phyloP scores from a whole-genome alignment of 768 basidiomycete species.

The Neoboletus subvelutipes region DNA sequence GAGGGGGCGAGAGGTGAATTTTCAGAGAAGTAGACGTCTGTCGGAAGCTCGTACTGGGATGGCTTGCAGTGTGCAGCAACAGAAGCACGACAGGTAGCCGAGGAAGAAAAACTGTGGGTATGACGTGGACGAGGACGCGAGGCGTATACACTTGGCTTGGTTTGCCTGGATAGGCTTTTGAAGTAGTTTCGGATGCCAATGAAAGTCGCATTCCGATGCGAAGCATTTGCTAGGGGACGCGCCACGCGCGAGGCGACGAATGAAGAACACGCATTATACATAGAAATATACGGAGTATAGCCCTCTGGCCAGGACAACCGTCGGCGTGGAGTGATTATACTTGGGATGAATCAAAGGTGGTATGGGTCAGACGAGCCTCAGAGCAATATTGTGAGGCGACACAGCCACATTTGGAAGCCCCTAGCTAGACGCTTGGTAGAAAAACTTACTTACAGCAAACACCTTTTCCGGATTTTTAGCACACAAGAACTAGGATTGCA shows the following conservation, averaged over 20 bases:
- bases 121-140: not conserved
- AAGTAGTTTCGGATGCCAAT: conserved; percentile 35
- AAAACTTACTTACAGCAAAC: not conserved
- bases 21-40: conserved; percentile 32
- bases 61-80: conserved; percentile 13
- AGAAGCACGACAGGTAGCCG: conserved; percentile 4
- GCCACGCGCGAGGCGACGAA: not conserved
- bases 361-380: not conserved
- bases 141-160: not conserved
- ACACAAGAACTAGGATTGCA: not conserved
- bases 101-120: conserved; percentile 16
- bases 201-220: conserved; percentile 23
- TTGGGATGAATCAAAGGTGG: not conserved
- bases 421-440: not conserved
- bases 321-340: not conserved
- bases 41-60: conserved; percentile 23
- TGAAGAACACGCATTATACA: conserved; percentile 16
- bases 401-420: conserved; percentile 17
- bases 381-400: not conserved
- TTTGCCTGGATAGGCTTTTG: conserved; percentile 14
- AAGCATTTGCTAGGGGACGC: conserved; percentile 7
- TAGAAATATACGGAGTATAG: not conserved
- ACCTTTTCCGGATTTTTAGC: not conserved
- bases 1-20: conserved; percentile 27
- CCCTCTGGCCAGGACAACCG: not conserved